These are phyloP conservation scores for Salix viminalis DNA, from an alignment of 345 rosid species.

Conservation along the genomic window DNA sequence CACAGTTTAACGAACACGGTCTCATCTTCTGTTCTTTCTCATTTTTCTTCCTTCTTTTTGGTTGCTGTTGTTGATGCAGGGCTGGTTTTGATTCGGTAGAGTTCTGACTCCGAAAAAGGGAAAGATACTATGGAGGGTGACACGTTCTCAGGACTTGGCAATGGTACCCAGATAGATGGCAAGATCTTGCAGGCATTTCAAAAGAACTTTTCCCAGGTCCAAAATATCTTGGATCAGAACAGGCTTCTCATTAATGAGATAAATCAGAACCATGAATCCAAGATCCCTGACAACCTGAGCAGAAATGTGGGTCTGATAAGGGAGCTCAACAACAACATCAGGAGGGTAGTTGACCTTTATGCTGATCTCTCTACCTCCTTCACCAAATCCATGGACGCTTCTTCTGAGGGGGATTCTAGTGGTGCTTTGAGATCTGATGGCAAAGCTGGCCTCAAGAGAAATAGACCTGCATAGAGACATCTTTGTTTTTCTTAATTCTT, in stretches of 20 bases:
- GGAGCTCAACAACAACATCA: constrained; percentile 79
- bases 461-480: constrained; percentile 38
- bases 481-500: constrained; percentile 15
- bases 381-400: constrained; percentile 53
- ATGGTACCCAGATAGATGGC: constrained; percentile 46
- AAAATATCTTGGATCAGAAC: constrained; percentile 62
- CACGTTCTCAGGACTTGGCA: constrained; percentile 50
- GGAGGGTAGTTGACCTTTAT: constrained; percentile 66
- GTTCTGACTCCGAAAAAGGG: constrained; percentile 10
- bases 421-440: constrained; percentile 56
- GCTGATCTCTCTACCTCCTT: constrained; percentile 63
- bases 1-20: background rate
- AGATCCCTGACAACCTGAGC: constrained; percentile 59
- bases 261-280: constrained; percentile 76
- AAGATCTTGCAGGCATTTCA: constrained; percentile 67
- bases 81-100: constrained; percentile 19
- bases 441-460: constrained; percentile 50
- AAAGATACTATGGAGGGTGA: constrained; percentile 55
- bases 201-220: constrained; percentile 69
- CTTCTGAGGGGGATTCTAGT: constrained; percentile 64
- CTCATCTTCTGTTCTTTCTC: constrained; percentile 7
- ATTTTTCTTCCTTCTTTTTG: constrained; percentile 6
- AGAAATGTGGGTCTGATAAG: constrained; percentile 68
- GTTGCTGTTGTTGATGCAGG: constrained; percentile 17
- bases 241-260: constrained; percentile 67